Percentiles rank a stretch among this genome's conserved stretches.
Conservation (phyloP, 805 yeast species). For the Priceomyces fermenticarens region DNA sequence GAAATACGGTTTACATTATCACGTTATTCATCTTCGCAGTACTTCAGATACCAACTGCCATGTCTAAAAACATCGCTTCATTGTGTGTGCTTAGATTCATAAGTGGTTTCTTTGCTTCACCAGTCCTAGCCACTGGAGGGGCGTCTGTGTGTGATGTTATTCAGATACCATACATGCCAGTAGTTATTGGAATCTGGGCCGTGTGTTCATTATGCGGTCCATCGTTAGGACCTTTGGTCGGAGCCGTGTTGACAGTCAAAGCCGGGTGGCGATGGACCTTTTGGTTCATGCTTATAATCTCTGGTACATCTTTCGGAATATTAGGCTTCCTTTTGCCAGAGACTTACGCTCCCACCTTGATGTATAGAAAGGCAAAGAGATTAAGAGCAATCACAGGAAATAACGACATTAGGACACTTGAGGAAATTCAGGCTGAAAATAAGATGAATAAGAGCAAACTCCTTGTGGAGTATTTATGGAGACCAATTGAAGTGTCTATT, state of each 20-base stretch:
- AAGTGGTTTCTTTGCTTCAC: conserved; percentile 51
- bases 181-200: conserved; percentile 48
- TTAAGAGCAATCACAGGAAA: conserved; percentile 44
- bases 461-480: conserved; percentile 34
- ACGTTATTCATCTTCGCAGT: conserved; percentile 44
- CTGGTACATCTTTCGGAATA: conserved; percentile 9
- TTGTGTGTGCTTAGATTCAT: conserved; percentile 47
- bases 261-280: conserved; percentile 51
- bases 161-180: conserved; percentile 35
- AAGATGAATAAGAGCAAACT: conserved; percentile 5
- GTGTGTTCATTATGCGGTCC: conserved; percentile 43
- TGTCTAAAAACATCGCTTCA: conserved; percentile 45
- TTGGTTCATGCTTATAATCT: conserved; percentile 46
- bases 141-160: conserved; percentile 49
- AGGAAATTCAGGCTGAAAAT: conserved; percentile 35
- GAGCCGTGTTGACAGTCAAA: conserved; percentile 42
- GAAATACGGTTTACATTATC: conserved; percentile 43
- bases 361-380: conserved; percentile 41
- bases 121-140: conserved; percentile 52
- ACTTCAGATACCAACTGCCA: conserved; percentile 52
- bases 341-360: conserved; percentile 39
- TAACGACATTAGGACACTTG: conserved; percentile 32
- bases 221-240: conserved; percentile 51
- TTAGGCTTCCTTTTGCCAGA: conserved; percentile 43
- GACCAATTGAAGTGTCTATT: conserved; percentile 49